Evolutionary conservation across 495 filamentous ascomycete genomes (phyloP).

Genomic region (Lasiosphaeria hispida): DNA sequence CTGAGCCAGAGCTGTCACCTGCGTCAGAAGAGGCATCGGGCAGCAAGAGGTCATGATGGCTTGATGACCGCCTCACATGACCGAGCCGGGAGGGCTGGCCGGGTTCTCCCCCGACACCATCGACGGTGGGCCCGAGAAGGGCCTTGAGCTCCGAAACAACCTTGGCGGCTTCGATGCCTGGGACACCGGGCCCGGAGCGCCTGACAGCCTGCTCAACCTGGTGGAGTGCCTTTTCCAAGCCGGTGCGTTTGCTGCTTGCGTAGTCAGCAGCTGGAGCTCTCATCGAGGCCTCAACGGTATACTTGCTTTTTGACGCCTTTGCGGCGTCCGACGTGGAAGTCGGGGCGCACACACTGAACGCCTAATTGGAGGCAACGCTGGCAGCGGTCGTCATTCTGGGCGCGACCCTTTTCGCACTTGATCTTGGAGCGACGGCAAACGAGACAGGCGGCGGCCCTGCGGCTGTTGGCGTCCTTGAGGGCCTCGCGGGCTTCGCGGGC

Average conservation of each 20-base stretch:
- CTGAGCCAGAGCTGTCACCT: constrained; percentile 32
- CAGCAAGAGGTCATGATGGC: constrained; percentile 22
- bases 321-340: constrained; percentile 66
- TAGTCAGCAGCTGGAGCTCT: constrained; percentile 6
- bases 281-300: background rate
- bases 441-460: constrained; percentile 57
- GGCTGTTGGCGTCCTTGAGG: constrained; percentile 26
- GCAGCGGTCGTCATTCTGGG: constrained; percentile 49
- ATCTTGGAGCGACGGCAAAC: constrained; percentile 68
- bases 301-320: constrained; percentile 74
- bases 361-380: constrained; percentile 60
- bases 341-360: constrained; percentile 62
- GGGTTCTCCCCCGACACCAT: constrained; percentile 13
- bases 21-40: constrained; percentile 31
- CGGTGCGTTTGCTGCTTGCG: constrained; percentile 62
- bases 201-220: constrained; percentile 72
- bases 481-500: constrained; percentile 18
- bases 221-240: constrained; percentile 68
- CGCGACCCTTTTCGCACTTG: constrained; percentile 55
- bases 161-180: constrained; percentile 51
- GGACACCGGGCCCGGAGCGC: constrained; percentile 50
- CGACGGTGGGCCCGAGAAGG: constrained; percentile 41
- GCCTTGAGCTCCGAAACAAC: constrained; percentile 56
- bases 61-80: constrained; percentile 6
- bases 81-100: constrained; percentile 10